Evolutionary conservation across 805 yeast species (phyloP).

Genomic region (Saccharomycopsis sp.): DNA sequence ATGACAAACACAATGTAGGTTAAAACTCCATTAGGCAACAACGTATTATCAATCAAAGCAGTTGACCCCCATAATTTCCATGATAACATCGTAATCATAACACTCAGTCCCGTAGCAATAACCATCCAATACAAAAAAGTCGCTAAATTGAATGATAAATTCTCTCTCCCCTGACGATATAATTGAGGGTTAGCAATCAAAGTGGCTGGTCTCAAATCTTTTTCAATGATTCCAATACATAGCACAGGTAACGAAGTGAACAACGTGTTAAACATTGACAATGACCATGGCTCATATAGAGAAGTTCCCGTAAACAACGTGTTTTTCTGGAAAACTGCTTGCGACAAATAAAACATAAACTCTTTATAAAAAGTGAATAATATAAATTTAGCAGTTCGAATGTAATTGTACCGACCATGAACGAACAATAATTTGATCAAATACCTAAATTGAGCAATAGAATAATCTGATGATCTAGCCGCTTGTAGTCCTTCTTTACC

Average conservation of each 20-base stretch:
- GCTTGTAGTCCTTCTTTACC: constrained; percentile 98
- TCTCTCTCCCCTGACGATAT: constrained; percentile 68
- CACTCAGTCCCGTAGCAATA: constrained; percentile 66
- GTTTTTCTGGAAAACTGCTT: constrained; percentile 77
- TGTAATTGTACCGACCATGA: constrained; percentile 93
- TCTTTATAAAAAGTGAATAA: constrained; percentile 94
- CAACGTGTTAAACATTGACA: constrained; percentile 93
- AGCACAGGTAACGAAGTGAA: constrained; percentile 90
- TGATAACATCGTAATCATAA: constrained; percentile 60
- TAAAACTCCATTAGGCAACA: constrained; percentile 77
- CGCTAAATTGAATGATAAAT: constrained; percentile 63
- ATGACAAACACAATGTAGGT: constrained; percentile 66
- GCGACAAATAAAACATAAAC: constrained; percentile 80
- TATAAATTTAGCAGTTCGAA: constrained; percentile 86
- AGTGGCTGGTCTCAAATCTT: constrained; percentile 83
- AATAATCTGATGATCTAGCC: constrained; percentile 88
- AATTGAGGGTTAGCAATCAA: constrained; percentile 87
- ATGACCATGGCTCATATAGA: constrained; percentile 90
- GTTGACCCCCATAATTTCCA: constrained; percentile 65
- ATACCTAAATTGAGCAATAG: constrained; percentile 90
- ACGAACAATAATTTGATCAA: constrained; percentile 77
- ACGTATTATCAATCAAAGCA: constrained; percentile 62
- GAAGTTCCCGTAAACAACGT: constrained; percentile 91
- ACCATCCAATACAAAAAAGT: constrained; percentile 75
- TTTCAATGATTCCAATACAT: constrained; percentile 92